These are phyloP conservation scores for Geotrichum phurueaensis DNA, from an alignment of 1,139 yeast genomes.

Conservation along the genomic window DNA sequence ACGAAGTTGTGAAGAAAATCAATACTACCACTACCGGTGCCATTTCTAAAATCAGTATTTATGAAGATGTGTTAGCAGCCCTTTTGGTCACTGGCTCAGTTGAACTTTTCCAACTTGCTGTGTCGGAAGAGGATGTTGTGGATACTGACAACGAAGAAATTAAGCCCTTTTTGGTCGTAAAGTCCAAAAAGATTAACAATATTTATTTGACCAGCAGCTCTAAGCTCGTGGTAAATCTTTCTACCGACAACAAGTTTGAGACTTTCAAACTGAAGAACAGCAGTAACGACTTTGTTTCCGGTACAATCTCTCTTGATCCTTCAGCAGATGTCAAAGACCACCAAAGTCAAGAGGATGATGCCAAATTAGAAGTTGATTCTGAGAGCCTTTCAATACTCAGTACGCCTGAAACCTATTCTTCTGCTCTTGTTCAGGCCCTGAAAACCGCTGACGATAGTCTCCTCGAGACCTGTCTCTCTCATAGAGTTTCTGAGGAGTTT, in stretches of 20 bases:
- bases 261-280: background rate
- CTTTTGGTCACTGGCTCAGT: background rate
- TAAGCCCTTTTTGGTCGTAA: slow-evolving; percentile 19
- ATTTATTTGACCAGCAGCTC: slow-evolving; percentile 16
- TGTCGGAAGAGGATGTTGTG: slow-evolving; percentile 10
- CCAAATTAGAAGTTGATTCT: slow-evolving; percentile 36
- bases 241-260: background rate
- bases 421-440: slow-evolving; percentile 39
- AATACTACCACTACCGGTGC: background rate
- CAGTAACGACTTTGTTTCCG: background rate
- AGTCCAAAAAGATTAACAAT: slow-evolving; percentile 20
- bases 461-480: slow-evolving; percentile 63
- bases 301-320: background rate
- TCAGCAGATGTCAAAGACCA: slow-evolving; percentile 19
- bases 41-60: background rate
- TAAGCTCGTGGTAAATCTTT: background rate
- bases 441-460: slow-evolving; percentile 38
- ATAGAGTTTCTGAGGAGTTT: slow-evolving; percentile 58
- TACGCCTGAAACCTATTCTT: slow-evolving; percentile 37
- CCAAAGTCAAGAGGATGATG: slow-evolving; percentile 31
- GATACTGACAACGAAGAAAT: slow-evolving; percentile 9
- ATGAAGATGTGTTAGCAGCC: background rate
- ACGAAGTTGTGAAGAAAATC: background rate
- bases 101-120: background rate
- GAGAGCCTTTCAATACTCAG: slow-evolving; percentile 38